Evolutionary conservation across 1,284 basidiomycete species (phyloP), one percentile per base, ranked within the genome.

Genomic region (Heliocybe sulcata): DNA sequence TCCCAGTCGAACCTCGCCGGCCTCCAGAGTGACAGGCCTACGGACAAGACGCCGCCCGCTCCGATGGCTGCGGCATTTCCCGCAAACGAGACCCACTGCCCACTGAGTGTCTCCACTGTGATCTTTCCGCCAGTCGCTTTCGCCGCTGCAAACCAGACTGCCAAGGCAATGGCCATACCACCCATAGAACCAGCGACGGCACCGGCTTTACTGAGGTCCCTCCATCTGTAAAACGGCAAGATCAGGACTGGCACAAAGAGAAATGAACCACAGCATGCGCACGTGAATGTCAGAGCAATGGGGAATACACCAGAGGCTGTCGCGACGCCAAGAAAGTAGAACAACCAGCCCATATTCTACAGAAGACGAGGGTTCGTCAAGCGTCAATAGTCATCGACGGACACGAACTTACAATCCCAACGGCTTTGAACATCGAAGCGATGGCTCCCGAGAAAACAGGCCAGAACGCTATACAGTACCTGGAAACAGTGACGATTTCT

Each of bases 131-230:
- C 58, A 61, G 73, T 63, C 11, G 55, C 64, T 4, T 69, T 59
- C 1, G 78, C 73, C 9, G 72, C 69, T 11, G 75, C 74, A 31
- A 82, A 66, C 79, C 73, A 81, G 64, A 62, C 73, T 3, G 73
- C 63, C 35, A 82, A 61, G 49, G 72, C 80, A n/a, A 71, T 68
- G 2, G 56, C 56, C 57, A 80, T 69, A 1, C 77, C 74, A 48
- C 77, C 71, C 23, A 78, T 63, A 33, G 70, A 70, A 1, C 77
- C 77, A 62, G 74, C 72, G 9, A 73, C 61, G 47, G 68, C 67
- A 1, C 62, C 62, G 1, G 59, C 57, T 19, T 47, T 55, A 27
- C 51, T 60, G 31, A 61, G 58, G 35, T 61, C 57, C 55, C 59
- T 59, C 59, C 62, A 61, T 27, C 58, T 59, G 42, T 2, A 20